Base-by-base conservation (phyloP, 2,329 filamentous ascomycete species). In the Diaporthe longicolla region DNA sequence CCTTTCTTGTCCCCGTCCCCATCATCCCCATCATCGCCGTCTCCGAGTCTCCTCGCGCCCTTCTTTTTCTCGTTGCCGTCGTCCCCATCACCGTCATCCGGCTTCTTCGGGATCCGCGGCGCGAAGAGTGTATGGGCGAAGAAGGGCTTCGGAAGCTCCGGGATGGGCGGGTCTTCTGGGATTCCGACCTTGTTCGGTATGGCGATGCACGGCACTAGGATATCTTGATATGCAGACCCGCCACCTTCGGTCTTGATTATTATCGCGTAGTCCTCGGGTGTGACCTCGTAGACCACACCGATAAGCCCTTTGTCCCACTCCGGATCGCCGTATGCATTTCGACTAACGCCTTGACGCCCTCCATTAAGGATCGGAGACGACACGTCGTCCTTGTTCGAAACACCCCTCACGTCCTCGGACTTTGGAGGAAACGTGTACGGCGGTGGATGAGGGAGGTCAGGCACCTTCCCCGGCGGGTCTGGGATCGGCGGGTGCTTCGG, bases 241-340 rank as follows among this genome's bases (percentile, higher is more conserved):
- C 94, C 95, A 69, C 96, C 96, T 82, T 99, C 97, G 7, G 95
- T 98, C 7, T 92, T 92, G 75, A 98, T 93, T 78, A 99, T 98
- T 74, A 90, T 93, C 9, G 92, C 89, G 81, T 94, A 99, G 84
- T 99, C 97, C 57, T 89, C 83, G 24, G 88, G 85, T 0, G 95
- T 98, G 40, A 98, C 94, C 84, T 98, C 95, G 85, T 99, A 99
- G 5, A 98, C 97, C 21, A 98, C 95, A 32, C 97, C 97, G 54
- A 98, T 90, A 2, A 99, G 88, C 6, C 94, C 94, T 79, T 95
- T 95, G 76, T 91, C 86, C 95, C 95, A 97, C 71, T 84, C 79
- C 11, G 82, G 85, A 70, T 89, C 85, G 78, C 90, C 89, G 78
- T 89, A 85, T 77, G 37, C 68, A 59, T 55, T 55, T 32, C 10